Evolutionary conservation across 2,329 filamentous ascomycete species (phyloP), one percentile per base, ranked within the genome.

Genomic region (Alternaria incomplexa): DNA sequence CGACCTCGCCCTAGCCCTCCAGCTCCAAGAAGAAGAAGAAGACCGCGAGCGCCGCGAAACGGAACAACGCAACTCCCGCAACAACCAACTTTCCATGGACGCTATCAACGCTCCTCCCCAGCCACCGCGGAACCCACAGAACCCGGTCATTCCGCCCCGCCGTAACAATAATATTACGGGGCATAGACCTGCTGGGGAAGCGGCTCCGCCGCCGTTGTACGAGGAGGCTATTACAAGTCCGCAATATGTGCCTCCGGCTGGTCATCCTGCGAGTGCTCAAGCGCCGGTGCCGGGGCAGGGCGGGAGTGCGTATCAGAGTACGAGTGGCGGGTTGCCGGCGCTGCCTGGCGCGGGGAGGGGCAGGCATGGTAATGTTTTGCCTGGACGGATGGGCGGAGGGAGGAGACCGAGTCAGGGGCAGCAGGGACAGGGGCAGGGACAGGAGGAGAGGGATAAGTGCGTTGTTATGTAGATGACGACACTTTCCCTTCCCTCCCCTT

Each of bases 21-120:
- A 98, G 75, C 86, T 97, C 1, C 95, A 98, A 77, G 96, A 98
- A 73, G 93, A 97, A 77, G 95, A 98, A 78, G 93, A 97, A 67
- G 90, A 93, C 72, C 87, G 89, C 13, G 88, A 93, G 66, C 86
- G 87, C n/a, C 82, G 79, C 58, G 80, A 77, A n/a, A 57, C 88
- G 53, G 86, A 89, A 52, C 88, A 87, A 10, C 86, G 89, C 1
- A 85, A 90, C 1, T 85, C 89, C 8, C 84, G 88, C n/a, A 90
- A 93, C 77, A 89, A 88, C 58, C 83, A 88, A 61, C 83, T 92
- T 1, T 91, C 89, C 0, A 89, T 91, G 73, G 88, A 89, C 65
- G 91, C 86, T 68, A 91, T 93, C n/a, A 50, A 45, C 10, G 40
- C 43, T 26, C 43, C 53, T 1, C 53, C 53, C 9, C 53, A 44